Base-by-base conservation (phyloP, 1,139 yeast species). In the Saccharomycopsis hybrid region DNA sequence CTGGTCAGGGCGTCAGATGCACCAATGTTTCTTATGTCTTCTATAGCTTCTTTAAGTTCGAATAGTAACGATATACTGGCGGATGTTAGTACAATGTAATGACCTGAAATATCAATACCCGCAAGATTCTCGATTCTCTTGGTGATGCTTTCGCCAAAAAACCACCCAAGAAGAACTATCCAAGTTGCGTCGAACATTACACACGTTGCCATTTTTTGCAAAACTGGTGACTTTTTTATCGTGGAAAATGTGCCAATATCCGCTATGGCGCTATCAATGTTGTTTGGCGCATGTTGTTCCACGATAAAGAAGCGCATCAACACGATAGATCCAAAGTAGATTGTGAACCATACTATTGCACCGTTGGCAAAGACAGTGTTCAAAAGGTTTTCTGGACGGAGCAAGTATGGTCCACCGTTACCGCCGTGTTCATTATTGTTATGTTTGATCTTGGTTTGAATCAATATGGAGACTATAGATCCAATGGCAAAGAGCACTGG, bases 31-130 rank as follows among this genome's bases (percentile, higher is more conserved):
- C n/a, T n/a, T n/a, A n/a, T n/a, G n/a, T n/a, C n/a, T n/a, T n/a
- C n/a, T n/a, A n/a, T n/a, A n/a, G n/a, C n/a, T n/a, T n/a, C n/a
- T 33, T 40, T 43, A 11, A 37, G 18, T 33, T 49, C 52, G 5
- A 49, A 37, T 2, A 46, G 32, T 3, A 47, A 11, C 11, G 48
- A 44, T 29, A 43, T 40, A 18, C 45, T 44, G 9, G 51, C 48
- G 7, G 51, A 44, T 5, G 45, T 39, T 3, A 50, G 35, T 7
- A 48, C 35, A 42, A 41, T 37, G 29, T 41, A 43, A 41, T 50
- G 53, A 3, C 53, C 53, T 3, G 53, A 50, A 18, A 47, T 43
- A 9, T 41, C 40, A 30, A 50, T n/a, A 4, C 29, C 35, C 4
- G 33, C n/a, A 3, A 32, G 1, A 18, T 18, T n/a, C 4, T 18